These are phyloP conservation scores for Aspergillus transmontanensis DNA, from an alignment of 2,329 filamentous ascomycete genomes.

Conservation along the genomic window DNA sequence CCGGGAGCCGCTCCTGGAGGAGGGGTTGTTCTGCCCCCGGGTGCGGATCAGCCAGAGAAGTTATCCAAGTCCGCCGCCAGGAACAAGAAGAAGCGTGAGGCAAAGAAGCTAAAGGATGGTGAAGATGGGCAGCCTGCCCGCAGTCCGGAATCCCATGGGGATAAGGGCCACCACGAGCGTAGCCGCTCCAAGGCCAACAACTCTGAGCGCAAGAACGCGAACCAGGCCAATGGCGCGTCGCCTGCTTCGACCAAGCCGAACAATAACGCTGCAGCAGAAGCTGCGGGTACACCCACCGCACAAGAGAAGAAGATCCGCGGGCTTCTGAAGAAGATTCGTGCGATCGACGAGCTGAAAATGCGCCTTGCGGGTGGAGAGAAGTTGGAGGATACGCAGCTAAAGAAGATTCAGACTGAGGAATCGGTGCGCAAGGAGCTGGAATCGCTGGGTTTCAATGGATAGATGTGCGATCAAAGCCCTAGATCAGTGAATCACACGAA, in stretches of 20 bases:
- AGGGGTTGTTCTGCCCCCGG: slow-evolving; percentile 66
- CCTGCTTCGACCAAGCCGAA: slow-evolving; percentile 35
- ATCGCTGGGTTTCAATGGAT: slow-evolving; percentile 54
- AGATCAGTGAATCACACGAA: not conserved
- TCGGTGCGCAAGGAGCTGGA: slow-evolving; percentile 82
- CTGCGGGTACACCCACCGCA: slow-evolving; percentile 55
- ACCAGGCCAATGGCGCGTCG: slow-evolving; percentile 21
- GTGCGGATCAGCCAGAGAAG: slow-evolving; percentile 64
- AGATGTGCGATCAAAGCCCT: not conserved
- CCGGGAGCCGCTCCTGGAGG: slow-evolving; percentile 71
- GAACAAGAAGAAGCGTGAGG: slow-evolving; percentile 98
- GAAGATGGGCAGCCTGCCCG: slow-evolving; percentile 53
- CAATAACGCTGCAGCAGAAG: slow-evolving; percentile 25
- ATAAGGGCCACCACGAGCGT: slow-evolving; percentile 58
- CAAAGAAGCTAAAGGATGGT: slow-evolving; percentile 88
- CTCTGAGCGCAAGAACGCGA: slow-evolving; percentile 38
- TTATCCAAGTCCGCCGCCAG: slow-evolving; percentile 81
- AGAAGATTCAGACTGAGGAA: slow-evolving; percentile 92
- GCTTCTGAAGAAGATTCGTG: slow-evolving; percentile 93
- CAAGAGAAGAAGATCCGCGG: slow-evolving; percentile 93
- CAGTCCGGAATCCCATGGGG: slow-evolving; percentile 67
- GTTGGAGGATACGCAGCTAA: slow-evolving; percentile 95
- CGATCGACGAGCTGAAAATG: slow-evolving; percentile 98
- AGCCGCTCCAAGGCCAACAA: slow-evolving; percentile 52
- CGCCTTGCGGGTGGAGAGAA: slow-evolving; percentile 91